A percentile compares a stretch with the other conserved stretches of the same genome.
phyloP scores from a whole-genome alignment of 352 stramenopile genomes.

The Pythium sp. region DNA sequence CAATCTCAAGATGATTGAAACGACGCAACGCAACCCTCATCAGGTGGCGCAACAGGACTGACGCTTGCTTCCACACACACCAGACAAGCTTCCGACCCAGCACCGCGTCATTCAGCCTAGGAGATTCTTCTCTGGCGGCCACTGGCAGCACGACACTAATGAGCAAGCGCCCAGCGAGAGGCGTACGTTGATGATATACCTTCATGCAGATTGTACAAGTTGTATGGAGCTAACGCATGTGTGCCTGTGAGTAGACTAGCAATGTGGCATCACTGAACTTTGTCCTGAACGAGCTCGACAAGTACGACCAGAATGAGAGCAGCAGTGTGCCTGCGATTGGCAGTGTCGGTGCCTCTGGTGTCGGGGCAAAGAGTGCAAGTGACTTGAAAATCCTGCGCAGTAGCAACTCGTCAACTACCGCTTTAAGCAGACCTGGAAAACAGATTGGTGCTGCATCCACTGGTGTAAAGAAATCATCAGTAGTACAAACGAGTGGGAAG shows the following conservation, averaged over 20 bases:
- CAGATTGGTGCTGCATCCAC: neutral
- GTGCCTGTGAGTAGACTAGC: conserved; percentile 8
- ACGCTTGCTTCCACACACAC: neutral
- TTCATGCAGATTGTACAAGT: too few relatives aligned
- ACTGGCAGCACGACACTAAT: conserved; percentile 19
- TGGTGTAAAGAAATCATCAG: neutral
- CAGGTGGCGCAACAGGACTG: neutral
- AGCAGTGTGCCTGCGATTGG: neutral
- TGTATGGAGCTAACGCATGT: neutral
- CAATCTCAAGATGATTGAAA: conserved; percentile 19
- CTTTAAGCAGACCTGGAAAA: neutral
- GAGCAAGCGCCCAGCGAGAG: conserved; percentile 51
- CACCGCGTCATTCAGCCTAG: neutral
- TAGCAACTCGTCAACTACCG: neutral
- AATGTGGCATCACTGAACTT: conserved; percentile 53
- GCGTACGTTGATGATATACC: conserved; percentile 23
- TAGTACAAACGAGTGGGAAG: neutral
- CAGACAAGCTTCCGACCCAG: neutral
- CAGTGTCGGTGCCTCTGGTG: conserved; percentile 13
- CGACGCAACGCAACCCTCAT: neutral
- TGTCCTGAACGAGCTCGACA: conserved; percentile 55
- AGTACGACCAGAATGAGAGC: conserved; percentile 45
- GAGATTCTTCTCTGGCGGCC: neutral
- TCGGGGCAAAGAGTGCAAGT: neutral
- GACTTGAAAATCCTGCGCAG: conserved; percentile 8